phyloP scores from a whole-genome alignment of 78 protist genomes.

The Polysphondylium violaceum region DNA sequence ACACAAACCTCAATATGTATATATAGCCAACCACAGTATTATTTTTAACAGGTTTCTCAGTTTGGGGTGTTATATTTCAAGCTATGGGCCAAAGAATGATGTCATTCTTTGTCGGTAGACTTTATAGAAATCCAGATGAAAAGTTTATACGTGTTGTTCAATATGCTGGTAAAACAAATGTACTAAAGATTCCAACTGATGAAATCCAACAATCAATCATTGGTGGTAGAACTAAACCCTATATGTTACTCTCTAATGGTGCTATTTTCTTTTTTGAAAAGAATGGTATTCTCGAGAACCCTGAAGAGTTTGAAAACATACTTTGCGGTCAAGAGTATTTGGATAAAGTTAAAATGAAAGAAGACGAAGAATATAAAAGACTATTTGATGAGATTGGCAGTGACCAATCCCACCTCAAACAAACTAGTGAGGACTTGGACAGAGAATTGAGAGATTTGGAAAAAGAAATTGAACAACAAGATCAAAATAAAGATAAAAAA shows the following conservation, averaged over 20 bases:
- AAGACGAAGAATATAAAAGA: conserved; percentile 52
- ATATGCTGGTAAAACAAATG: not conserved
- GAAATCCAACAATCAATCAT: conserved; percentile 15
- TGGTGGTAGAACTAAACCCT: conserved; percentile 10
- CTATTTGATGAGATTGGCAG: not conserved
- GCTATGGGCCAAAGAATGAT: conserved; percentile 22
- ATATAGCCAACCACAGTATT: not conserved
- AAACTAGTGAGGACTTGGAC: conserved; percentile 12
- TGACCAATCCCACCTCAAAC: too few relatives aligned
- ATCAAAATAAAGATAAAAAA: too few relatives aligned
- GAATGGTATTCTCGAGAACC: not conserved
- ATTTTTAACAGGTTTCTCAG: conserved; percentile 13
- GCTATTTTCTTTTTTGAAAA: conserved; percentile 43
- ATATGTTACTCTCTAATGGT: conserved; percentile 5
- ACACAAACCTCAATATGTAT: not conserved
- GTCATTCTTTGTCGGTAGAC: not conserved
- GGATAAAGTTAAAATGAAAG: not conserved
- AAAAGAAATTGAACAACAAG: not conserved
- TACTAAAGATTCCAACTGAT: conserved; percentile 31
- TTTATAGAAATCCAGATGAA: conserved; percentile 24
- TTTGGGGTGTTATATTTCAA: conserved; percentile 33
- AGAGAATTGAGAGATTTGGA: not conserved
- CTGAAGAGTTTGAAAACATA: conserved; percentile 31
- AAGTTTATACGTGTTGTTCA: conserved; percentile 7
- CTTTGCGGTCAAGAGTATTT: conserved; percentile 45